Base-by-base conservation (phyloP, 805 yeast genomes). In the Kazachstania taianensis region DNA sequence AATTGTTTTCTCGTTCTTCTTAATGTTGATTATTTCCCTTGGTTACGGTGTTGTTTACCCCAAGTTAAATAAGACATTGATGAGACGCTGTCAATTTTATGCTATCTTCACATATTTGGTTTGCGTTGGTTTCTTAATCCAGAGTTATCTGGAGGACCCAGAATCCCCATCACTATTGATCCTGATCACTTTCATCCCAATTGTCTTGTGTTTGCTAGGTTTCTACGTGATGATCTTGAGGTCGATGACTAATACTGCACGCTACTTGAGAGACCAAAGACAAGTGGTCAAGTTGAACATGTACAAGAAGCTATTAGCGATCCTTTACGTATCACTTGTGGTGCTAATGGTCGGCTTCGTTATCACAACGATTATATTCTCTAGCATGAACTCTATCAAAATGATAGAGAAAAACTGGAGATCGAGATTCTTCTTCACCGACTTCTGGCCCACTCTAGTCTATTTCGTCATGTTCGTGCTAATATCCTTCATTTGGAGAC, bases 1-100 rank as follows among this genome's bases (percentile, higher is more conserved):
- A 51, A 71, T 84, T 35, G 78, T 96, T 1, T 83, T 85, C 56
- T 82, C 96, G 6, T 81, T 89, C 61, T 92, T 89, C 63, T 63
- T 92, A 49, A 66, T 92, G 38, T 66, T 89, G 44, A 79, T 85
- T 49, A 89, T 92, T 38, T 71, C 94, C 10, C 66, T 87, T 45
- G 99, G 99, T 28, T 92, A 87, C 61, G 96, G 97, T 43, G 86
- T 92, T 32, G 97, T 92, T 33, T 76, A 74, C 52, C 86, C 95
- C 31, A 80, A 86, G 43, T 70, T 92, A 41, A 82, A 86, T 32
- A 73, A 74, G 56, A 73, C 74, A 37, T 51, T 69, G 20, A 84
- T 92, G 95, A 66, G 77, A 49, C 75, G 69, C 56, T 75, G 84
- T 55, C 70, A 77, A 49, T 56, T 75, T 10, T 66, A 78, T 35